These are phyloP conservation scores for Biscogniauxia marginata DNA, from an alignment of 2,329 filamentous ascomycete species.

Conservation along the genomic window DNA sequence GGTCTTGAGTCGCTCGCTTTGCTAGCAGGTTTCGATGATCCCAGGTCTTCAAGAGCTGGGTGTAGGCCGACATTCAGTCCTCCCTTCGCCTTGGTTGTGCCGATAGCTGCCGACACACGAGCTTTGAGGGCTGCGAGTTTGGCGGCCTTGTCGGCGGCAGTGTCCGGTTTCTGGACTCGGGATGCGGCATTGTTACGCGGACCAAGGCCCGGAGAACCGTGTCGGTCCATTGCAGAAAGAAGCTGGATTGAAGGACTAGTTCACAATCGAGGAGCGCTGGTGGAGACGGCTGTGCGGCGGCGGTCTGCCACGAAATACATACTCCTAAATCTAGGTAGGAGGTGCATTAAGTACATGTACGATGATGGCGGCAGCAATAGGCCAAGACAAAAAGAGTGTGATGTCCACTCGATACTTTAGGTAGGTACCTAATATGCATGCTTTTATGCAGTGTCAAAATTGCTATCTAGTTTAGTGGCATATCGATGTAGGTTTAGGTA, in stretches of 20 bases:
- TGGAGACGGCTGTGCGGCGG: background rate
- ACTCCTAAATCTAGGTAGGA: too few relatives aligned
- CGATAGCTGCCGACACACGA: slow-evolving; percentile 73
- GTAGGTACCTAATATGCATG: background rate
- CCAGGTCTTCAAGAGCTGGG: slow-evolving; percentile 56
- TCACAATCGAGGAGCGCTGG: background rate
- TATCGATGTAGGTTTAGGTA: background rate
- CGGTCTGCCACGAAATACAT: too few relatives aligned
- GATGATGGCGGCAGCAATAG: too few relatives aligned
- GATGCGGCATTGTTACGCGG: slow-evolving; percentile 55
- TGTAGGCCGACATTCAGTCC: slow-evolving; percentile 65
- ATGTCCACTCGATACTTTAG: too few relatives aligned
- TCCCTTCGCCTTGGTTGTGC: slow-evolving; percentile 42
- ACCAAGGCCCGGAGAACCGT: slow-evolving; percentile 50
- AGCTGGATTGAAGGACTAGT: background rate
- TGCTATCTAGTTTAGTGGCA: too few relatives aligned
- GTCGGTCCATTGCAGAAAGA: slow-evolving; percentile 48
- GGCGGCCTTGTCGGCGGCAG: slow-evolving; percentile 63
- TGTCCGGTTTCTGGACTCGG: slow-evolving; percentile 55
- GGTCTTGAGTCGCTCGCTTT: slow-evolving; percentile 40
- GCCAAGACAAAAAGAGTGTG: too few relatives aligned
- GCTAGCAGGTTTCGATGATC: slow-evolving; percentile 36
- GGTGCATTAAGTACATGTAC: too few relatives aligned
- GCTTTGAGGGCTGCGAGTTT: slow-evolving; percentile 76
- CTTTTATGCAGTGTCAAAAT: background rate